These are phyloP conservation scores for Yamadazyma jaroonii DNA, from an alignment of 1,139 yeast species.

Conservation along the genomic window DNA sequence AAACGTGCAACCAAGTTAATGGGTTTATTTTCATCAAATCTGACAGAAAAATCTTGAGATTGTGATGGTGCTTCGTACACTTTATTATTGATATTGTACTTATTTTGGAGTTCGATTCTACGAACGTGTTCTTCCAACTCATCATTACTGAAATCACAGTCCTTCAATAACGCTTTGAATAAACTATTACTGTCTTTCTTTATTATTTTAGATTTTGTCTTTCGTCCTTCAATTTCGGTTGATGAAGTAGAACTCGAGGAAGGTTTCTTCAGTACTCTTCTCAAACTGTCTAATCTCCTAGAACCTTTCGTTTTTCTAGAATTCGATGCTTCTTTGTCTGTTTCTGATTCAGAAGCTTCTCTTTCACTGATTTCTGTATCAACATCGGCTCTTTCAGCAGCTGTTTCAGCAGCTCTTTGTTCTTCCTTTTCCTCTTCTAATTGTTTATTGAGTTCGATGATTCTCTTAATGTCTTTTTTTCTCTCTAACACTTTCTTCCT, in stretches of 20 bases:
- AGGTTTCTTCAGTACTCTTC: too few relatives aligned
- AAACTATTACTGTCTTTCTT: not conserved
- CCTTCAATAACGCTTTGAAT: constrained; percentile 11
- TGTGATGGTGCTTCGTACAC: constrained; percentile 7
- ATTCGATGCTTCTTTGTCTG: too few relatives aligned
- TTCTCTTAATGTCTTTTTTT: constrained; percentile 10
- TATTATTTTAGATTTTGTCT: not conserved
- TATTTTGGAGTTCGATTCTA: constrained; percentile 18
- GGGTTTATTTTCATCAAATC: constrained; percentile 45
- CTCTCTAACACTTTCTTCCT: constrained; percentile 8
- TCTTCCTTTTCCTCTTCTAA: not conserved
- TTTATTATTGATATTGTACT: constrained; percentile 14
- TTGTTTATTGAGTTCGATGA: not conserved
- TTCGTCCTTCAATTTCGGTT: too few relatives aligned
- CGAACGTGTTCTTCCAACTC: constrained; percentile 20
- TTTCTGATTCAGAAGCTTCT: too few relatives aligned
- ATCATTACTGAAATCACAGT: constrained; percentile 19
- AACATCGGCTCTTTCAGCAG: not conserved
- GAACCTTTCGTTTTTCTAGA: too few relatives aligned
- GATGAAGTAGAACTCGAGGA: too few relatives aligned
- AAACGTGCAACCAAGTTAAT: constrained; percentile 46
- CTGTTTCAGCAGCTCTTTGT: not conserved
- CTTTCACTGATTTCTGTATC: too few relatives aligned
- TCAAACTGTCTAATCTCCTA: too few relatives aligned
- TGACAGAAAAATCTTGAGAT: constrained; percentile 10